Evolutionary conservation across 768 basidiomycete species (phyloP), one percentile per base, ranked within the genome.

Genomic region (Hygrocybe coccinea): DNA sequence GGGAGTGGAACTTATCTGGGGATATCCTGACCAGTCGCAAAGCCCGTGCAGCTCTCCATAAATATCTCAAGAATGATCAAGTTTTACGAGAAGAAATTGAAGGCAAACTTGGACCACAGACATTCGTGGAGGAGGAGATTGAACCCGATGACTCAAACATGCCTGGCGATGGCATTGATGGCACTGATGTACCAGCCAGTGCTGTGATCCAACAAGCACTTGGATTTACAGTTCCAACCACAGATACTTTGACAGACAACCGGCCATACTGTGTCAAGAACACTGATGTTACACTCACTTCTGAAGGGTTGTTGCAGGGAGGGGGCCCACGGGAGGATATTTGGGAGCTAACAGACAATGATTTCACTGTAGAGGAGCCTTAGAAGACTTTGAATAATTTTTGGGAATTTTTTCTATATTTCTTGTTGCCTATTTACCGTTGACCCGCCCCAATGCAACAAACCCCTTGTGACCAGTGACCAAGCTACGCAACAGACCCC

Each of bases 11-110:
- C 39, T 41, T 66, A 1, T 65, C 62, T 3, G 62, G 33, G 1
- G 33, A 47, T 2, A 60, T 60, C 43, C 48, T 66, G 1, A 62
- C 62, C 38, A 63, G 62, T 21, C 54, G 41, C 17, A 21, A 34
- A 9, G 46, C 62, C 17, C 58, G 61, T 3, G 38, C 9, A 2
- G 62, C 64, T 2, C 56, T 65, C 7, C 45, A 56, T 5, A 21
- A 43, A 1, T 65, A 65, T 48, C 59, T 66, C 19, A 22, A 43
- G 5, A n/a, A 25, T 3, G 60, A 64, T 48, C 12, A 9, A 0
- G 50, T 38, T 1, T 60, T 66, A 5, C 51, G 51, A 2, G 44
- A 61, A 6, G 60, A 66, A 52, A 66, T 64, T 22, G 24, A 57
- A 9, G 25, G n/a, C 11, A 19, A 9, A 7, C 14, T 10, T 19